Percentiles rank a stretch among this genome's conserved stretches.
These are phyloP conservation scores for Phytophthora fragariaefolia DNA, from an alignment of 352 stramenopile genomes.

Conservation along the genomic window DNA sequence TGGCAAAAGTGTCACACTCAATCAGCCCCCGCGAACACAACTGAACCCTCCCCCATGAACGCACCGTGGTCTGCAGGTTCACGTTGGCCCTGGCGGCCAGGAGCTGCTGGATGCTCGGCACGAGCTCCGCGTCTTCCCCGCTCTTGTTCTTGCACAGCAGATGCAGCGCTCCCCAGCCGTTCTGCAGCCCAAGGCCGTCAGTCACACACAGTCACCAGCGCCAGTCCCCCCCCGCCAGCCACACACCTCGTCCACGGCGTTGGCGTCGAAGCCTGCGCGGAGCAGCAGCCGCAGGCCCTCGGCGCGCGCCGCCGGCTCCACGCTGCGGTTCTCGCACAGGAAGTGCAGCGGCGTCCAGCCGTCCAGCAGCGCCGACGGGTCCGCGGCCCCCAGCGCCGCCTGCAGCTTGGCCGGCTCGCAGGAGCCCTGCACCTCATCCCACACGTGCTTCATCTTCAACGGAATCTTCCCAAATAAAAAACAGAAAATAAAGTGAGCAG, in stretches of 20 bases:
- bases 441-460: constrained; percentile 54
- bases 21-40: neutral
- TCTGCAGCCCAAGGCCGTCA: constrained; percentile 34
- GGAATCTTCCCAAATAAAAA: too few relatives aligned
- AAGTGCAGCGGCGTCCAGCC: constrained; percentile 86
- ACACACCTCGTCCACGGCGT: constrained; percentile 72
- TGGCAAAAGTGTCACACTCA: constrained; percentile 7
- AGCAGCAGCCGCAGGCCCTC: constrained; percentile 52
- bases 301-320: constrained; percentile 46
- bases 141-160: constrained; percentile 73
- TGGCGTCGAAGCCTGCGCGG: constrained; percentile 44
- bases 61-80: constrained; percentile 47
- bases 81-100: constrained; percentile 45
- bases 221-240: too few relatives aligned
- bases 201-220: too few relatives aligned
- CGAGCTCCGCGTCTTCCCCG: constrained; percentile 43
- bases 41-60: too few relatives aligned
- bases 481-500: too few relatives aligned
- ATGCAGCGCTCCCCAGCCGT: constrained; percentile 71
- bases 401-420: constrained; percentile 54
- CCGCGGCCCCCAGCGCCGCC: constrained; percentile 31
- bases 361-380: constrained; percentile 47
- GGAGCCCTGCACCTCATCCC: constrained; percentile 74
- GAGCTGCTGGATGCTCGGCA: constrained; percentile 48
- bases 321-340: constrained; percentile 65